A percentile compares a stretch with the other conserved stretches of the same genome.
These are phyloP conservation scores for Leccinum broughii DNA, from an alignment of 768 basidiomycete species.

Conservation along the genomic window DNA sequence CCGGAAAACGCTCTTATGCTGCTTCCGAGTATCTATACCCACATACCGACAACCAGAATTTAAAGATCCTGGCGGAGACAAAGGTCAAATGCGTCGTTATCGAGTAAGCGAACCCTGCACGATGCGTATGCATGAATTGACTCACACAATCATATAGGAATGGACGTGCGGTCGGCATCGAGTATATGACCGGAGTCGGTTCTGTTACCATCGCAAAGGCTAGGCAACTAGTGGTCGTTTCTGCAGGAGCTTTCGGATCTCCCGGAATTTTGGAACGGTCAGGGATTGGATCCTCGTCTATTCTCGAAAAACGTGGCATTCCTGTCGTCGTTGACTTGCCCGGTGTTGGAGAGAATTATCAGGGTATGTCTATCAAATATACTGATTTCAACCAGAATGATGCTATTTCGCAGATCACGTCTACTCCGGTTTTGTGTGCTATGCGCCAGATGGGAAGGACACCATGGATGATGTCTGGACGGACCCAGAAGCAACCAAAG, in stretches of 20 bases:
- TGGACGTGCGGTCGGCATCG: constrained; percentile 3
- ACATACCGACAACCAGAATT: neutral
- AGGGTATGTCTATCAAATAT: neutral
- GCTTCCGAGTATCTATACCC: constrained; percentile 7
- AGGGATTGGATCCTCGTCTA: constrained; percentile 1
- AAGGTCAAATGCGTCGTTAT: constrained; percentile 8
- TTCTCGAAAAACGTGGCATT: neutral
- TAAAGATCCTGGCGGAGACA: constrained; percentile 1
- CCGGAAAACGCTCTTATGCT: constrained; percentile 5
- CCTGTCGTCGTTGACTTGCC: constrained; percentile 2
- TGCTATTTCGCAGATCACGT: neutral
- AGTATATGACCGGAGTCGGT: neutral
- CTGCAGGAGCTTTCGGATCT: constrained; percentile 8
- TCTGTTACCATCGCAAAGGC: neutral
- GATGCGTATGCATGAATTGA: neutral
- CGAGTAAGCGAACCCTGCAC: neutral
- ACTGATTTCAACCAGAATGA: neutral
- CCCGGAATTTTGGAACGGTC: constrained; percentile 11
- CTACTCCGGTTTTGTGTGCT: neutral
- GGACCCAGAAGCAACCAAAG: neutral
- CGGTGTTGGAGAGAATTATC: constrained; percentile 9
- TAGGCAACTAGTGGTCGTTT: constrained; percentile 1
- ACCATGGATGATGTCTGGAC: constrained; percentile 5
- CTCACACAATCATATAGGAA: neutral
- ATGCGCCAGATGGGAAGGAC: neutral